Conservation (phyloP, 257 asterid genomes). For the Salvia miltiorrhiza region DNA sequence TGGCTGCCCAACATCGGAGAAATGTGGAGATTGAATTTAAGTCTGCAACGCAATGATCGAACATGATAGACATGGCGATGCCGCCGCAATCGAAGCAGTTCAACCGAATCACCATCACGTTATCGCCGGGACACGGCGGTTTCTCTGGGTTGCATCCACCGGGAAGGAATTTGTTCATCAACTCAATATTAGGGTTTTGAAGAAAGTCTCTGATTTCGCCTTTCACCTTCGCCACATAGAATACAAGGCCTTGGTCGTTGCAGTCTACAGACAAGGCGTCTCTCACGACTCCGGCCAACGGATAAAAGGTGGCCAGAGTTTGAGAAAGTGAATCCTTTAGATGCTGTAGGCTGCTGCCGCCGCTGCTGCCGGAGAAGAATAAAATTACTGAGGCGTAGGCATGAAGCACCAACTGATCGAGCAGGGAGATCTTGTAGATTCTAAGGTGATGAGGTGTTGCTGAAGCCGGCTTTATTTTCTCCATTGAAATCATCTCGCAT, state of each 20-base stretch:
- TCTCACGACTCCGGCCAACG: constrained; percentile 3
- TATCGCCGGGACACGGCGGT: not conserved
- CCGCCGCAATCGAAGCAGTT: constrained; percentile 25
- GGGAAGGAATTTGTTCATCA: not conserved
- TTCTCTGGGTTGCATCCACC: not conserved
- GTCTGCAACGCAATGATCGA: constrained; percentile 12
- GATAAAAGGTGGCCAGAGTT: constrained; percentile 4
- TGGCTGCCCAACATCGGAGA: constrained; percentile 13
- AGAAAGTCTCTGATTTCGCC: constrained; percentile 7
- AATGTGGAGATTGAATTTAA: not conserved
- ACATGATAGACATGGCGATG: not conserved
- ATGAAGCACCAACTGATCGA: not conserved
- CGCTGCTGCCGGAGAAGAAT: not conserved
- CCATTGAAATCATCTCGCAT: constrained; percentile 4
- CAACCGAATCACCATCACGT: constrained; percentile 1
- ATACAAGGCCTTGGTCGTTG: constrained; percentile 18
- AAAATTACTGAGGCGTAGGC: not conserved
- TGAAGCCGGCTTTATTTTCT: constrained; percentile 12
- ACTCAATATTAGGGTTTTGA: not conserved
- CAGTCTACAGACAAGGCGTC: constrained; percentile 10
- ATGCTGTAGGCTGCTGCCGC: not conserved
- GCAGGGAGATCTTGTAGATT: constrained; percentile 8
- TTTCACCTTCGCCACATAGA: not conserved
- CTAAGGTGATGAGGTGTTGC: constrained; percentile 14
- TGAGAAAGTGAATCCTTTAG: constrained; percentile 13